These are phyloP conservation scores for Colletotrichum phormii DNA, from an alignment of 2,329 filamentous ascomycete genomes.

Conservation along the genomic window DNA sequence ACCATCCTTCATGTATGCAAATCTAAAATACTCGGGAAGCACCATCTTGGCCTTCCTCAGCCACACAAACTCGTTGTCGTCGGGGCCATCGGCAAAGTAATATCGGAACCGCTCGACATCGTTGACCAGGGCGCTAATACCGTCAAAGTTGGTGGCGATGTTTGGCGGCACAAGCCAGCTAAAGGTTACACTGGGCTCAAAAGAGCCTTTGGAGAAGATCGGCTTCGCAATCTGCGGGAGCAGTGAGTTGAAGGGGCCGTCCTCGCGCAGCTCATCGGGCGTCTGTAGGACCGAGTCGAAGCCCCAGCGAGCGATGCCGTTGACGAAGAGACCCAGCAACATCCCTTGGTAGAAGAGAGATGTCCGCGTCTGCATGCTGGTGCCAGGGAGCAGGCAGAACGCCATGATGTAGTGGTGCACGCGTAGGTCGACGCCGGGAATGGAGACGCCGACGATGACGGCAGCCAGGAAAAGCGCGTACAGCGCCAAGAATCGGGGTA, in stretches of 20 bases:
- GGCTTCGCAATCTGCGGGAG: constrained; percentile 66
- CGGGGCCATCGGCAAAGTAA: constrained; percentile 69
- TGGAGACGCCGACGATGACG: constrained; percentile 75
- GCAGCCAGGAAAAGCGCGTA: constrained; percentile 76
- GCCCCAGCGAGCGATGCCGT: constrained; percentile 93
- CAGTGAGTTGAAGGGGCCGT: constrained; percentile 70
- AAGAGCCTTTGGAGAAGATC: constrained; percentile 52
- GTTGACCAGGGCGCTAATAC: constrained; percentile 84
- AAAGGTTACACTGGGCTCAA: constrained; percentile 74
- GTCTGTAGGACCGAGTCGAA: constrained; percentile 93
- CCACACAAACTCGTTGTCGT: constrained; percentile 24
- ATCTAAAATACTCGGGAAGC: constrained; percentile 32
- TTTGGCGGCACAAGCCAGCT: constrained; percentile 56
- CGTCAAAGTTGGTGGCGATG: constrained; percentile 69
- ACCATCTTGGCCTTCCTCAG: constrained; percentile 19
- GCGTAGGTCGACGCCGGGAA: constrained; percentile 84
- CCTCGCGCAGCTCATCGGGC: constrained; percentile 74
- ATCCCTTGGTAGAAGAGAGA: constrained; percentile 90
- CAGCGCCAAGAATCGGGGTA: constrained; percentile 82
- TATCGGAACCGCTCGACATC: constrained; percentile 85
- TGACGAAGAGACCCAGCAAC: constrained; percentile 90
- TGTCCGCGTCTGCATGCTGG: constrained; percentile 86
- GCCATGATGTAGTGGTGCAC: constrained; percentile 97
- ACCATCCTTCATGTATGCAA: constrained; percentile 31
- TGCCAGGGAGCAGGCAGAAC: constrained; percentile 87